Conservation (phyloP, 1,139 yeast species). For the Magnusiomyces ingens region DNA sequence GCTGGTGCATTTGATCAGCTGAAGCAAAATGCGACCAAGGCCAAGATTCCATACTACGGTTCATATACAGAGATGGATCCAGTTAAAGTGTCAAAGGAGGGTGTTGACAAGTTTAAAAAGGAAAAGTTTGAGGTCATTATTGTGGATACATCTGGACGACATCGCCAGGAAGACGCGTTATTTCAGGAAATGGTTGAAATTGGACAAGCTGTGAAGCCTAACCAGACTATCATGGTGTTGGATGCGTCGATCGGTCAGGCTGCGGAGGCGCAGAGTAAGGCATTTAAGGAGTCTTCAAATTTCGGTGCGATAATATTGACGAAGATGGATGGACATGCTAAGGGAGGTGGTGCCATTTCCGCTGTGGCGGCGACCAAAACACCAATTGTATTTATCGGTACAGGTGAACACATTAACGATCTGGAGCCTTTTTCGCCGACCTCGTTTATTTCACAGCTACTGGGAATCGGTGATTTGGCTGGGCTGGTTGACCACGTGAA, state of each 20-base stretch:
- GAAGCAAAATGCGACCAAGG: slow-evolving; percentile 94
- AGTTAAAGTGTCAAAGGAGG: slow-evolving; percentile 82
- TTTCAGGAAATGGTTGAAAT: slow-evolving; percentile 95
- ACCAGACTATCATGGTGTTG: slow-evolving; percentile 94
- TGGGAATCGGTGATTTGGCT: slow-evolving; percentile 94
- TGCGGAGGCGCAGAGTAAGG: slow-evolving; percentile 89
- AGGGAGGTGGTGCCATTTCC: slow-evolving; percentile 98
- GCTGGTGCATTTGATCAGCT: slow-evolving; percentile 99
- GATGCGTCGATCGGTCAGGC: slow-evolving; percentile 99
- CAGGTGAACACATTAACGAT: slow-evolving; percentile 95
- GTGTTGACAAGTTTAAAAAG: slow-evolving; percentile 85
- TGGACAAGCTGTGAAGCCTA: slow-evolving; percentile 75
- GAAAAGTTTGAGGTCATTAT: slow-evolving; percentile 90
- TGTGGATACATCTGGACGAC: slow-evolving; percentile 98
- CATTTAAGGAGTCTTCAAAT: slow-evolving; percentile 86
- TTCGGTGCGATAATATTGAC: slow-evolving; percentile 95
- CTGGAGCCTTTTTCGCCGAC: slow-evolving; percentile 87
- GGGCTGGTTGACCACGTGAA: slow-evolving; percentile 92
- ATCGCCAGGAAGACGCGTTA: slow-evolving; percentile 86
- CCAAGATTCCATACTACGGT: slow-evolving; percentile 90
- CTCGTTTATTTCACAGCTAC: slow-evolving; percentile 77
- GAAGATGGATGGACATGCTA: slow-evolving; percentile 98
- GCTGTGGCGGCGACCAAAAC: slow-evolving; percentile 97
- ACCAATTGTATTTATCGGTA: slow-evolving; percentile 95
- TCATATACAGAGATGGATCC: slow-evolving; percentile 96